Conservation (phyloP, 176 grass and related monocot genomes). For the Pharus latifolius region DNA sequence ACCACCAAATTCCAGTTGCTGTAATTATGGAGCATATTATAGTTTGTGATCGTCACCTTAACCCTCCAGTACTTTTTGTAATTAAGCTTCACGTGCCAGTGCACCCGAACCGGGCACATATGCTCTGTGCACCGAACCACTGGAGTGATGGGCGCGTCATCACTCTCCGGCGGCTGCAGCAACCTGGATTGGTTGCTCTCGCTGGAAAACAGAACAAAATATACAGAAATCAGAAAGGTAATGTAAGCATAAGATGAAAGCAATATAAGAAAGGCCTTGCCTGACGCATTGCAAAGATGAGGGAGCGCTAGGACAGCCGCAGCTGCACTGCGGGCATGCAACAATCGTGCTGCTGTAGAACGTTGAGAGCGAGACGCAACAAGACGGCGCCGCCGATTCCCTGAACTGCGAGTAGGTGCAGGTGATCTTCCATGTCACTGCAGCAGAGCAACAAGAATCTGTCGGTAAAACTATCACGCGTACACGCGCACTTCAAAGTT, state of each 20-base stretch:
- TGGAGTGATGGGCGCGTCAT: neutral
- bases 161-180: neutral
- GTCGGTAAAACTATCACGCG: neutral
- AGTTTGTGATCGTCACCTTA: conserved; percentile 58
- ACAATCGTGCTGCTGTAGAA: conserved; percentile 63
- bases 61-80: conserved; percentile 66
- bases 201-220: neutral
- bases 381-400: conserved; percentile 23
- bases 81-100: conserved; percentile 72
- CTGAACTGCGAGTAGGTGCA: conserved; percentile 74
- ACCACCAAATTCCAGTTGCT: conserved; percentile 72
- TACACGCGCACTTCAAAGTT: neutral
- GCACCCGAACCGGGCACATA: conserved; percentile 68
- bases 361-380: conserved; percentile 60
- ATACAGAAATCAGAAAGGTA: neutral
- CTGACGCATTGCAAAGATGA: conserved; percentile 27
- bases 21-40: conserved; percentile 50
- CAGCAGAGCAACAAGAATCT: neutral
- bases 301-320: conserved; percentile 14
- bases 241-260: neutral
- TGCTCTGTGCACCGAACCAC: conserved; percentile 41
- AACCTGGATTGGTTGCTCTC: neutral
- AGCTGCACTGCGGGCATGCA: conserved; percentile 49
- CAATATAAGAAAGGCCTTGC: neutral
- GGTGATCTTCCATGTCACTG: conserved; percentile 68